Base-by-base conservation (phyloP, 169 alveolate genomes). In the Condylostoma magnum region DNA sequence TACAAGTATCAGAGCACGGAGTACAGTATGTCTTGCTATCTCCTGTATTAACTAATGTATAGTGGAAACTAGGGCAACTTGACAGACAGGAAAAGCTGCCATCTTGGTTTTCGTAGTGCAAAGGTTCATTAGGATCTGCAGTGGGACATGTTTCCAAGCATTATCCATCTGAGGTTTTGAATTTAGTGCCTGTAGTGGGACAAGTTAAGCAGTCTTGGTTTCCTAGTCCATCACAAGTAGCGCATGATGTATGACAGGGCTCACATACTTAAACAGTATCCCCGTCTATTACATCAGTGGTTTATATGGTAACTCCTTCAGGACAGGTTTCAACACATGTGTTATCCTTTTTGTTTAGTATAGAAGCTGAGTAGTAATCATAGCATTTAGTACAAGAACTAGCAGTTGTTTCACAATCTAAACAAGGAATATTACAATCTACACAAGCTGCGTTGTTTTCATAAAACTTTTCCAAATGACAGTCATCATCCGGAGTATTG, bases 131-230 rank as follows among this genome's bases (percentile, higher is more conserved):
- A 18, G 22, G 25, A 51, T n/a, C n/a, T n/a, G n/a, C n/a, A n/a
- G n/a, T n/a, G n/a, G 60, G 25, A 2, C 60, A 51, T 2, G 1
- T 33, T n/a, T n/a, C 15, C 10, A 51, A n/a, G 25, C 60, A 51
- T 33, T 22, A 15, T 2, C 2, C 12, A 33, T 51, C 60, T 18
- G 60, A 51, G 2, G 60, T 51, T 12, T 20, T 20, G 25, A 20
- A 51, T 33, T 51, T 51, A 51, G 60, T 51, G 2, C 60, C 60
- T n/a, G 60, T 20, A 51, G 60, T 18, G 10, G 60, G 60, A 2
- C 60, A 51, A 25, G 37, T n/a, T 1, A 51, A 25, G 60, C 60
- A 51, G 25, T 51, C 25, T 2, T 51, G 15, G 0, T 25, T 18
- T 10, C 25, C 25, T 22, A 10, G n/a, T 2, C 60, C 60, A 51